A percentile compares a stretch with the other conserved stretches of the same genome.
These are phyloP conservation scores for Epichloe typhina DNA, from an alignment of 2,329 filamentous ascomycete genomes.

Conservation along the genomic window DNA sequence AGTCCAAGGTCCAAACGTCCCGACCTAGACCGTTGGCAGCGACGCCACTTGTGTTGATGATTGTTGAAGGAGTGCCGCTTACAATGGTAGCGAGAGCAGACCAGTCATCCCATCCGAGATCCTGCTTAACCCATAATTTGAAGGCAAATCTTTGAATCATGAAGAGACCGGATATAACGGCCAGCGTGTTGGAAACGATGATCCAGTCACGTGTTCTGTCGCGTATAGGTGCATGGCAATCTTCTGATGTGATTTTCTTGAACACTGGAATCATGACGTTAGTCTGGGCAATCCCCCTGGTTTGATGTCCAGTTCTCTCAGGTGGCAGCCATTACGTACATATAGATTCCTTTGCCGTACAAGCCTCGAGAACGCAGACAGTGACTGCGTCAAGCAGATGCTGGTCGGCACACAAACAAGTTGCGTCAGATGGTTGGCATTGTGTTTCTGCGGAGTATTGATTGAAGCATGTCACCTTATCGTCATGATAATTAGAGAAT, in stretches of 20 bases:
- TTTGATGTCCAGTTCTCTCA: no score
- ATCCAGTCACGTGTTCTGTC: conserved; percentile 8
- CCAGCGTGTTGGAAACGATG: conserved; percentile 8
- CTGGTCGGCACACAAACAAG: conserved; percentile 1
- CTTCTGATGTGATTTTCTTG: conserved; percentile 7
- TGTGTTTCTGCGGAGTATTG: background rate
- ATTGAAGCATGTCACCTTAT: background rate
- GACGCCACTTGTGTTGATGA: conserved; percentile 11
- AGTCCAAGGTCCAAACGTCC: conserved; percentile 16
- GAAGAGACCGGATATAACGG: conserved; percentile 19
- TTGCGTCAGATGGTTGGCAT: background rate
- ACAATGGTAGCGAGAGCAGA: conserved; percentile 11
- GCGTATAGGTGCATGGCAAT: conserved; percentile 4
- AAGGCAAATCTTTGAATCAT: conserved; percentile 20
- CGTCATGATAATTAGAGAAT: background rate
- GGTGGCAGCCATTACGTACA: background rate
- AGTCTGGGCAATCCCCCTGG: no score
- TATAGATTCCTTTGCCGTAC: conserved; percentile 1
- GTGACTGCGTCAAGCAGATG: background rate
- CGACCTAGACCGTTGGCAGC: conserved; percentile 14
- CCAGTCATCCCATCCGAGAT: conserved; percentile 17
- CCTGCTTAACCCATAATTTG: conserved; percentile 15
- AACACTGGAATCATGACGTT: background rate
- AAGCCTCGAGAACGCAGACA: background rate
- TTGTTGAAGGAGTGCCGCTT: conserved; percentile 9